Base-by-base conservation (phyloP, 768 basidiomycete species). In the Boletus bicolor region DNA sequence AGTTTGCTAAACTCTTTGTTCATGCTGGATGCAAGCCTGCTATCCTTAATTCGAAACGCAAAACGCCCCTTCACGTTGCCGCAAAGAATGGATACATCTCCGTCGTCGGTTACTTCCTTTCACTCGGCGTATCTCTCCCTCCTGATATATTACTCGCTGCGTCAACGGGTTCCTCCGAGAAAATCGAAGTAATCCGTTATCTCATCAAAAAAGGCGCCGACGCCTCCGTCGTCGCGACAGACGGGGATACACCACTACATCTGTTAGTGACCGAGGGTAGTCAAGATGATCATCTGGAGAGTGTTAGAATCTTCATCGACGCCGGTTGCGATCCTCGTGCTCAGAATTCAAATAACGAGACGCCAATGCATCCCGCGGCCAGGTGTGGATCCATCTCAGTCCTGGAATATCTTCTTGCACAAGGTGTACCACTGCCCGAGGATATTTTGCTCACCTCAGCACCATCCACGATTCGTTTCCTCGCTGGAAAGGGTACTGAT, bases 241-340 rank as follows among this genome's bases (percentile, higher is more conserved):
- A 36, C 7, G 47, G 47, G 6, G 30, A 48, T n/a, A 48, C 47
- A 1, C 5, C 35, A 26, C 35, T 48, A 6, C 47, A 48, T 12
- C 24, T 36, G 1, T 3, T 12, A 2, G 5, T 15, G 17, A 10
- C 17, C 24, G 1, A 1, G 1, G 24, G 24, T 1, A 2, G 6
- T 8, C 12, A 37, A 9, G 43, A 53, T 2, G 26, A 46, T 15
- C 3, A 35, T 19, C n/a, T 34, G 26, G 44, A 47, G n/a, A 17
- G 44, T 34, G 24, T 53, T 12, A 35, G 32, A n/a, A n/a, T 48
- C 2, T 37, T 57, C 1, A 7, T 44, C 10, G 36, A 44, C 3
- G 55, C 49, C 5, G 58, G 58, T 3, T 59, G 58, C 24, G 15
- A 48, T 9, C 50, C 50, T 19, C 9, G 39, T 1, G n/a, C 19